Conservation (phyloP, 2,329 filamentous ascomycete genomes). For the Ophiostoma ulmi region DNA sequence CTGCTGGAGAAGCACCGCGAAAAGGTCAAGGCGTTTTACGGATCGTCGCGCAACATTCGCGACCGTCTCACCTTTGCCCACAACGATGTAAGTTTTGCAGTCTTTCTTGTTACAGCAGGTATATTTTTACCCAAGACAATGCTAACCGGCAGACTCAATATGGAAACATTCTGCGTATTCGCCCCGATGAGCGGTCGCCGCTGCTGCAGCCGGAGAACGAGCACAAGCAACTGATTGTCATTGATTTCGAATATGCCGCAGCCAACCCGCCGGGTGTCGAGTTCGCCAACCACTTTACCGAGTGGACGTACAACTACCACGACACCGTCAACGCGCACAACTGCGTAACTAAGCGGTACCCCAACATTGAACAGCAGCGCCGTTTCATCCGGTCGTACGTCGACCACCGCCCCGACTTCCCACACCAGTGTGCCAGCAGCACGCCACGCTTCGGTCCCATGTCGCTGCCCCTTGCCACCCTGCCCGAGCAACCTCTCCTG, state of each 20-base stretch:
- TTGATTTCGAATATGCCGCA: slow-evolving; percentile 95
- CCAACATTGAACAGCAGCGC: slow-evolving; percentile 71
- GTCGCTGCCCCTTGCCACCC: slow-evolving; percentile 23
- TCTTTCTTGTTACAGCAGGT: not conserved
- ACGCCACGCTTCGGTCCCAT: slow-evolving; percentile 26
- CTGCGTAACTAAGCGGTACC: slow-evolving; percentile 68
- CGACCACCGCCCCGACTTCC: slow-evolving; percentile 67
- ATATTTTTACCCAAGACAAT: too few species aligned
- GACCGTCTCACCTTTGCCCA: slow-evolving; percentile 88
- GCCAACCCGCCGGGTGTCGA: slow-evolving; percentile 83
- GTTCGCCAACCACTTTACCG: slow-evolving; percentile 96
- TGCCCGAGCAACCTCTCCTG: slow-evolving; percentile 26
- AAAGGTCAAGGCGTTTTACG: slow-evolving; percentile 66
- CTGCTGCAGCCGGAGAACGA: slow-evolving; percentile 83
- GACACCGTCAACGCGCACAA: slow-evolving; percentile 59
- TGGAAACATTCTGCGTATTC: slow-evolving; percentile 82
- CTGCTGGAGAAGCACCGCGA: slow-evolving; percentile 71
- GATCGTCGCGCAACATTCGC: slow-evolving; percentile 54
- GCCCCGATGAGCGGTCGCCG: slow-evolving; percentile 70
- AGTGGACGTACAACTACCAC: slow-evolving; percentile 99
- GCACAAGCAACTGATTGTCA: slow-evolving; percentile 93
- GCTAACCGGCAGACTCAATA: slow-evolving; percentile 66
- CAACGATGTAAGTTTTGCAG: slow-evolving; percentile 54
- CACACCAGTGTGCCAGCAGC: slow-evolving; percentile 37
- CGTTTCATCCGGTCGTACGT: slow-evolving; percentile 85